Evolutionary conservation across 495 filamentous ascomycete genomes (phyloP).

Genomic region (Podospora didyma): DNA sequence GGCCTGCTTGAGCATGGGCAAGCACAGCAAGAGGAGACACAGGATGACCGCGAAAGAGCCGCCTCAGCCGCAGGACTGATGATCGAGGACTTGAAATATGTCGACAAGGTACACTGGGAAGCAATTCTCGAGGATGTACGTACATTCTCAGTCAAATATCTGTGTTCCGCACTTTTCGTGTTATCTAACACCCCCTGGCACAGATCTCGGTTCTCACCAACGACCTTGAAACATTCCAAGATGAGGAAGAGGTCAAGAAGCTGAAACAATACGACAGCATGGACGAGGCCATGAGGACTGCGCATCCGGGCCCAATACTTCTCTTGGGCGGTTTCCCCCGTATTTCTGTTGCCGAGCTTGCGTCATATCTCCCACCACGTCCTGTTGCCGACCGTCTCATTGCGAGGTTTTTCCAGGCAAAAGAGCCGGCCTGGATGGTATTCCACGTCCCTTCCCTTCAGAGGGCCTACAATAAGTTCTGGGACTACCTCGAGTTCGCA

Average conservation of each 20-base stretch:
- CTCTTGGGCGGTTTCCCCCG: slow-evolving; percentile 36
- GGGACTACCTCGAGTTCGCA: slow-evolving; percentile 16
- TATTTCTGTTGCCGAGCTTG: slow-evolving; percentile 34
- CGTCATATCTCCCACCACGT: slow-evolving; percentile 39
- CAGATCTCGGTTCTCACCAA: slow-evolving; percentile 26
- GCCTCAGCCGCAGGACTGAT: slow-evolving; percentile 25
- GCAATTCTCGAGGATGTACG: slow-evolving; percentile 49
- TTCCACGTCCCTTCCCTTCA: slow-evolving; percentile 45
- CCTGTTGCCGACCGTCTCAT: slow-evolving; percentile 42
- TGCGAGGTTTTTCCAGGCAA: slow-evolving; percentile 41
- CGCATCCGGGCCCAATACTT: slow-evolving; percentile 30
- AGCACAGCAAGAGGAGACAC: neutral
- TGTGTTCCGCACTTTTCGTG: neutral
- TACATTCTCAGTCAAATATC: neutral
- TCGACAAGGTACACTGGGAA: slow-evolving; percentile 48
- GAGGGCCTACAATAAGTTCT: slow-evolving; percentile 31
- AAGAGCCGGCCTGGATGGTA: slow-evolving; percentile 37
- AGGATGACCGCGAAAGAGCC: neutral
- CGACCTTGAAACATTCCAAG: slow-evolving; percentile 14
- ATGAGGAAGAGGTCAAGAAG: no score
- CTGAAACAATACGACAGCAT: no score
- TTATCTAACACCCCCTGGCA: neutral
- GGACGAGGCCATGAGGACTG: slow-evolving; percentile 16
- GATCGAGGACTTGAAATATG: slow-evolving; percentile 41
- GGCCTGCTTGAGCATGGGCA: slow-evolving; percentile 7